phyloP scores from a whole-genome alignment of 169 alveolate genomes.

The Theileria luwenshuni region DNA sequence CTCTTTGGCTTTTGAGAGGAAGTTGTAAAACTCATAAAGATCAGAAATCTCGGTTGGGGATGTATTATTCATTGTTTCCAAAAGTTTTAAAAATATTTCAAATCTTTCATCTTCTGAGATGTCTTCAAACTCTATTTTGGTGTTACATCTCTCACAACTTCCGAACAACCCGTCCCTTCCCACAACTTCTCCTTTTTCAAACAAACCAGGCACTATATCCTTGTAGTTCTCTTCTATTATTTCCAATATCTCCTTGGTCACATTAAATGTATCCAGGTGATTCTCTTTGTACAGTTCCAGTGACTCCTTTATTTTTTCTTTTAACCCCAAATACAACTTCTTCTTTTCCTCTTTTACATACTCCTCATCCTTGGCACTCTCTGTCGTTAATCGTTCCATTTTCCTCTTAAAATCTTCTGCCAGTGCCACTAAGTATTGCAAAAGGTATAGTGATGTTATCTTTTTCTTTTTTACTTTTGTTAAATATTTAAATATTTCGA shows the following conservation, averaged over 20 bases:
- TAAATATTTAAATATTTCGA: neutral
- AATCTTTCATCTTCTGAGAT: constrained; percentile 36
- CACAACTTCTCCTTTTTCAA: neutral
- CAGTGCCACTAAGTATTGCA: neutral
- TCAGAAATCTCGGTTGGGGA: constrained; percentile 35
- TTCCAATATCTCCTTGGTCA: constrained; percentile 4
- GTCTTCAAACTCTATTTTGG: constrained; percentile 11
- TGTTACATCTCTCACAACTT: constrained; percentile 21
- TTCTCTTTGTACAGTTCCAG: constrained; percentile 9
- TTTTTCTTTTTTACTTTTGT: neutral
- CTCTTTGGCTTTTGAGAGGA: constrained; percentile 22
- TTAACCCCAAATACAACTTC: constrained; percentile 2
- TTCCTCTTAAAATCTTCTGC: neutral
- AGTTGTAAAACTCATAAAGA: constrained; percentile 45
- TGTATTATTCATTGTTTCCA: constrained; percentile 40
- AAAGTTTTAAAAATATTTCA: constrained; percentile 36
- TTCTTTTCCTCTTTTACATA: neutral
- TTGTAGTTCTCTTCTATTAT: neutral
- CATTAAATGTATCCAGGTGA: constrained; percentile 6
- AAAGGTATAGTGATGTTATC: neutral
- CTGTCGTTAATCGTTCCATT: neutral
- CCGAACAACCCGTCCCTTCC: constrained; percentile 13
- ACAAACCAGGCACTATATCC: constrained; percentile 21
- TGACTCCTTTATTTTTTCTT: neutral
- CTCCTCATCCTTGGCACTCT: neutral